Base-by-base conservation (phyloP, 2,329 filamentous ascomycete genomes). In the Trichoderma arundinaceum region DNA sequence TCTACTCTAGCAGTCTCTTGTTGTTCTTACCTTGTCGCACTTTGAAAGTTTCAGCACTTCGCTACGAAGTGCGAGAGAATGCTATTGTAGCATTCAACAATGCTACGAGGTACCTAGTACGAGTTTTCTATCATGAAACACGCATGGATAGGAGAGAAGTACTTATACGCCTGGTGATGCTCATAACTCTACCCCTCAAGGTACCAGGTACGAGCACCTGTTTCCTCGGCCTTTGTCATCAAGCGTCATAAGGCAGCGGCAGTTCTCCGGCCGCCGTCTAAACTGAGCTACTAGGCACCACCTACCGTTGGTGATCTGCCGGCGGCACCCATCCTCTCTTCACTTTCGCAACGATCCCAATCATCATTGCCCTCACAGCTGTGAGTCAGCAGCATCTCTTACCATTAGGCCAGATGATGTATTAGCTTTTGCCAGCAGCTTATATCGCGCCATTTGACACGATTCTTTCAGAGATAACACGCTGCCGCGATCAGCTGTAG, bases 241-340 rank as follows among this genome's bases (percentile, higher is more conserved):
- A 48, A 48, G 51, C 61, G 52, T 64, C 61, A 64, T 64, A 32
- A 48, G 48, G 41, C 52, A 44, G 52, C 61, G 61, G 61, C 35
- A 64, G 41, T 64, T 57, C 52, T 57, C 52, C 61, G 61, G 54
- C 49, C 39, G 22, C 58, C 46, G 28, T n/a, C 28, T 22, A 15
- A 51, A 22, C n/a, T 17, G 12, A 41, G 33, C 69, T 41, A 59
- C n/a, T 48, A 59, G 43, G 56, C 43, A 17, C 19, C 46, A 35
- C 44, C 19, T 38, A n/a, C 35, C 38, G 39, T 39, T 22, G 33
- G 46, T 41, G 38, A 51, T 61, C 19, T 51, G n/a, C 51, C 15
- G 17, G n/a, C 43, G 9, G 46, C 48, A 13, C 35, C 3, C 32
- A 32, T 48, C 52, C n/a, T 56, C 10, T 39, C 44, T 57, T 17